These are phyloP conservation scores for Escallonia herrerae DNA, from an alignment of 129 eudicot species.

Conservation along the genomic window DNA sequence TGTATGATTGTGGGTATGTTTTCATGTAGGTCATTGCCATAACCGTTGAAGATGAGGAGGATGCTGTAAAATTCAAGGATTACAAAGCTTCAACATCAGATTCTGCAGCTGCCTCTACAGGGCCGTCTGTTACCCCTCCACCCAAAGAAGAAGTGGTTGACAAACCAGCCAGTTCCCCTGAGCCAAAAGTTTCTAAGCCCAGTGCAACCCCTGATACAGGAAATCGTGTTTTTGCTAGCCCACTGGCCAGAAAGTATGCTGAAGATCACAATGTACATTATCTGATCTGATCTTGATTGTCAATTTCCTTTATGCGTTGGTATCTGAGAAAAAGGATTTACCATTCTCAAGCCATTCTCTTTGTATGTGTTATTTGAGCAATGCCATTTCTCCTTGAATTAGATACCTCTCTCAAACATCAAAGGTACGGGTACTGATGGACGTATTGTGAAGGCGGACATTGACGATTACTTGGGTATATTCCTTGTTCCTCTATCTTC, in stretches of 20 bases:
- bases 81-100: conserved; percentile 69
- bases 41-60: conserved; percentile 93
- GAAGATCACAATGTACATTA: conserved; percentile 71
- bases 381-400: conserved; percentile 14
- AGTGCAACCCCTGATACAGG: conserved; percentile 37
- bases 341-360: background rate
- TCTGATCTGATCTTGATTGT: background rate
- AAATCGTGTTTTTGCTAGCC: conserved; percentile 83
- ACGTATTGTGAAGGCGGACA: conserved; percentile 87
- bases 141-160: conserved; percentile 46
- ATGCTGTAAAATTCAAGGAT: conserved; percentile 73
- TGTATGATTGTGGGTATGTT: conserved; percentile 9
- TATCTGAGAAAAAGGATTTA: background rate
- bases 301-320: background rate
- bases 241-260: conserved; percentile 90
- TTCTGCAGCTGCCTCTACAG: conserved; percentile 44
- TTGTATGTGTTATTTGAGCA: background rate
- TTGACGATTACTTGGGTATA: conserved; percentile 92
- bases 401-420: conserved; percentile 80
- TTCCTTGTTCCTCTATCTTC: too few species aligned
- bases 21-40: conserved; percentile 69
- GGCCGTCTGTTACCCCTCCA: conserved; percentile 51
- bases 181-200: conserved; percentile 48
- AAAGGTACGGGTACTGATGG: conserved; percentile 99
- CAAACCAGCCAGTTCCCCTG: conserved; percentile 48